A percentile compares a stretch with the other conserved stretches of the same genome.
phyloP scores from a whole-genome alignment of 2,329 filamentous ascomycete species.

The Paraconiothyrium sp. region DNA sequence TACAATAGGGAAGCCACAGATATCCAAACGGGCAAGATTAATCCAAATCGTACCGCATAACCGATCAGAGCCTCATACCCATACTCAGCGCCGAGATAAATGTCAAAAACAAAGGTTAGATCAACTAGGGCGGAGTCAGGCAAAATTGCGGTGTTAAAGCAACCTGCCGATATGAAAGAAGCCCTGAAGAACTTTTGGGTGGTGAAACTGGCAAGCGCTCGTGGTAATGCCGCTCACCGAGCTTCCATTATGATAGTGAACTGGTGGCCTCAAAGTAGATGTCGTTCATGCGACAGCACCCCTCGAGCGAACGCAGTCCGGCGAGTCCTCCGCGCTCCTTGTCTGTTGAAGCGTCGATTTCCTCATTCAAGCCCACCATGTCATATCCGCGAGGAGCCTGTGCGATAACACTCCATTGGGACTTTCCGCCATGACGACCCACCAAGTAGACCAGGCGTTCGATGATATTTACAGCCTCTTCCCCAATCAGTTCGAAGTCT shows the following conservation, averaged over 20 bases:
- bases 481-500: constrained; percentile 1
- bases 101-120: neutral
- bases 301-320: neutral
- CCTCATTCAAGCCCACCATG: neutral
- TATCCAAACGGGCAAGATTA: neutral
- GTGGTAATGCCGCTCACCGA: neutral
- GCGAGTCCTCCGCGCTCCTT: neutral
- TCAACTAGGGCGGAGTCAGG: no score
- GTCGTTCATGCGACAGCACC: neutral
- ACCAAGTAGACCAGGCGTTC: constrained; percentile 13
- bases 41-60: neutral
- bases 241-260: neutral
- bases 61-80: no score
- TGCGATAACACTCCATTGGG: constrained; percentile 14
- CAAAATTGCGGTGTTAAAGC: no score
- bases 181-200: no score
- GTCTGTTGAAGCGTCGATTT: neutral
- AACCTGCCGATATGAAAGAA: no score
- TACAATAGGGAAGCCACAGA: neutral
- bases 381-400: neutral
- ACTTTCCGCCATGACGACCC: constrained; percentile 8
- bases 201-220: neutral
- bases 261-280: neutral
- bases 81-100: neutral
- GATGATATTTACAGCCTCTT: neutral